phyloP scores from a whole-genome alignment of 164 flowering plant species.

The Chimonanthus praecox region DNA sequence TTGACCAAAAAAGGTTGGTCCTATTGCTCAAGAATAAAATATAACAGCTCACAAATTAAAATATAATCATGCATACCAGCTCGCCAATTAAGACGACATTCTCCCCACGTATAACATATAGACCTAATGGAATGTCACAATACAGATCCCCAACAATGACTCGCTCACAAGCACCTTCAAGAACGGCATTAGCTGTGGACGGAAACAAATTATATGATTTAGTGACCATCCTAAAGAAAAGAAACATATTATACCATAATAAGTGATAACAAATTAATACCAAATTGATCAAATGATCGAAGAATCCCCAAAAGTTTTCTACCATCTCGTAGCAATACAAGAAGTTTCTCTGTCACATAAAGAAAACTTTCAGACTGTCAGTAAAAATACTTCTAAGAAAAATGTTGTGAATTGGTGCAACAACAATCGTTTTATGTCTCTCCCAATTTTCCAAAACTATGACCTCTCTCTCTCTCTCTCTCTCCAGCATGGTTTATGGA shows the following conservation, averaged over 20 bases:
- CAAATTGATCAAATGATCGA: constrained; percentile 93
- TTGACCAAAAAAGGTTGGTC: neutral
- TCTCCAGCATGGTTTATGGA: no score
- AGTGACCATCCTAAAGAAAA: neutral
- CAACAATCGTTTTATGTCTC: no score
- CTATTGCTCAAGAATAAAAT: no score
- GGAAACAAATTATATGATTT: neutral
- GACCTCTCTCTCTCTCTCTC: no score
- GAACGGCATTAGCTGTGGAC: constrained; percentile 82
- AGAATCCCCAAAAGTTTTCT: constrained; percentile 73
- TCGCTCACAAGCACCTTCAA: constrained; percentile 88
- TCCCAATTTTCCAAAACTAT: no score
- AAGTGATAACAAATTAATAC: constrained; percentile 25
- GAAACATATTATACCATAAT: neutral
- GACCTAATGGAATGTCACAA: constrained; percentile 85
- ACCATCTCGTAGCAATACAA: constrained; percentile 78
- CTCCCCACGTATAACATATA: constrained; percentile 93
- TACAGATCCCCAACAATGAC: constrained; percentile 89
- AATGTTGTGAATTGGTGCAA: neutral
- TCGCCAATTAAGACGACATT: constrained; percentile 95
- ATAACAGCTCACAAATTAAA: neutral
- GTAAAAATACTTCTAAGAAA: neutral
- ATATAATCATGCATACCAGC: constrained; percentile 42
- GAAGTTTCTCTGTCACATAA: constrained; percentile 59
- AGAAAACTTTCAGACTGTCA: neutral